These are phyloP conservation scores for Ascochyta fabae DNA, from an alignment of 2,329 filamentous ascomycete species.

Conservation along the genomic window DNA sequence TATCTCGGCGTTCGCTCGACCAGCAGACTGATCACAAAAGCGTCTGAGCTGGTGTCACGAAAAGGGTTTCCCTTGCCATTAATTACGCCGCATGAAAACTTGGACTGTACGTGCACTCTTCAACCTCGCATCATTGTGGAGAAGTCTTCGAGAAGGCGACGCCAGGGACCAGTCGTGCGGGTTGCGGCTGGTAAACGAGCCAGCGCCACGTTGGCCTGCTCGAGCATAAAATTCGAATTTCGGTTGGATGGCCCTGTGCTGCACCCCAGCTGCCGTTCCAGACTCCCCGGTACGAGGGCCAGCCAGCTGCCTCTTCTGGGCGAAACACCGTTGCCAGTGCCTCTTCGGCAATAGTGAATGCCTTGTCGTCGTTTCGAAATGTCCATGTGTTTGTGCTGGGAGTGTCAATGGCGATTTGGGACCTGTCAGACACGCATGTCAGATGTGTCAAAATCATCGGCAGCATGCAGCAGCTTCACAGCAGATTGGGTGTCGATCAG, in stretches of 20 bases:
- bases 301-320: constrained; percentile 39
- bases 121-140: constrained; percentile 39
- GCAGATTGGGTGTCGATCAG: constrained; percentile 16
- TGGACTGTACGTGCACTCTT: constrained; percentile 26
- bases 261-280: constrained; percentile 31
- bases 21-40: constrained; percentile 12
- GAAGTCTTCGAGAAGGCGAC: constrained; percentile 38
- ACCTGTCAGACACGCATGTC: constrained; percentile 21
- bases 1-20: constrained; percentile 24
- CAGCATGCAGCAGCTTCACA: constrained; percentile 16
- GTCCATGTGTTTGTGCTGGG: constrained; percentile 13
- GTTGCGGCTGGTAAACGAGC: constrained; percentile 40
- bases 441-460: constrained; percentile 24
- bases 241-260: constrained; percentile 27
- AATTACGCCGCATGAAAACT: constrained; percentile 32
- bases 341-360: constrained; percentile 31
- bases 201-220: constrained; percentile 30
- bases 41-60: constrained; percentile 28
- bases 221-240: constrained; percentile 43
- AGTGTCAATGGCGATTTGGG: constrained; percentile 12
- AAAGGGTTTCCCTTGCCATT: constrained; percentile 31
- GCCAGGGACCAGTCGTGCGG: constrained; percentile 42
- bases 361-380: constrained; percentile 36
- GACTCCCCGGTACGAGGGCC: constrained; percentile 30
- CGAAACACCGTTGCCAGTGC: constrained; percentile 29